Conservation (phyloP, 257 asterid species). For the Salvia splendens region DNA sequence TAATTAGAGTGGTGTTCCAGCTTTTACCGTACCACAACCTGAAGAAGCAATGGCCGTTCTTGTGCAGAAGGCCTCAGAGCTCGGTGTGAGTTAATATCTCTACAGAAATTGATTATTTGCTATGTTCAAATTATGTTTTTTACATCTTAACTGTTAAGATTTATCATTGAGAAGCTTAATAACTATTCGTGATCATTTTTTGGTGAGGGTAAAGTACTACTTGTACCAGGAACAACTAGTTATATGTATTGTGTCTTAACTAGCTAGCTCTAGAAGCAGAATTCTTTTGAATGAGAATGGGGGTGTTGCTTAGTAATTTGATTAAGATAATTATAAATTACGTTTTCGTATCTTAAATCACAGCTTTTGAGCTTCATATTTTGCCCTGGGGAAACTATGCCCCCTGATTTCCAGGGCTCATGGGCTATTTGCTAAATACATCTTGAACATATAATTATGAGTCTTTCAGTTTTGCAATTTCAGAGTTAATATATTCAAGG, state of each 20-base stretch:
- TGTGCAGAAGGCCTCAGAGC: constrained; percentile 57
- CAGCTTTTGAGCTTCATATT: neutral
- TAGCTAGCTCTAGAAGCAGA: constrained; percentile 15
- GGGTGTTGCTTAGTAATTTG: constrained; percentile 18
- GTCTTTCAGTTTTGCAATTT: too few relatives aligned
- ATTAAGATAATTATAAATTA: neutral
- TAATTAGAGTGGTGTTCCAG: constrained; percentile 57
- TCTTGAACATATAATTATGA: too few relatives aligned
- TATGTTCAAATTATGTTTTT: constrained; percentile 12
- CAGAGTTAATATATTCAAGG: too few relatives aligned
- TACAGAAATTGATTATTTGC: constrained; percentile 14
- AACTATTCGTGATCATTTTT: constrained; percentile 1
- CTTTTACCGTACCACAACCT: constrained; percentile 70
- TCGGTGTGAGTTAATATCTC: constrained; percentile 50
- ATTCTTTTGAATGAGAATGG: neutral
- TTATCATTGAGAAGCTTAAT: constrained; percentile 21
- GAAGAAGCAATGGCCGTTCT: constrained; percentile 70
- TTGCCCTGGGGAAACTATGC: too few relatives aligned
- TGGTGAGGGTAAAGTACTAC: constrained; percentile 22
- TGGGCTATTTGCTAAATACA: too few relatives aligned
- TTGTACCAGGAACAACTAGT: constrained; percentile 9
- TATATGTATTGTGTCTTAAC: constrained; percentile 4
- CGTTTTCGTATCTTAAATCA: constrained; percentile 8
- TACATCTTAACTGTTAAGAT: neutral
- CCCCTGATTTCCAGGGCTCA: too few relatives aligned